These are phyloP conservation scores for Rosa rugosa DNA, from an alignment of 306 rosid species.

Conservation along the genomic window DNA sequence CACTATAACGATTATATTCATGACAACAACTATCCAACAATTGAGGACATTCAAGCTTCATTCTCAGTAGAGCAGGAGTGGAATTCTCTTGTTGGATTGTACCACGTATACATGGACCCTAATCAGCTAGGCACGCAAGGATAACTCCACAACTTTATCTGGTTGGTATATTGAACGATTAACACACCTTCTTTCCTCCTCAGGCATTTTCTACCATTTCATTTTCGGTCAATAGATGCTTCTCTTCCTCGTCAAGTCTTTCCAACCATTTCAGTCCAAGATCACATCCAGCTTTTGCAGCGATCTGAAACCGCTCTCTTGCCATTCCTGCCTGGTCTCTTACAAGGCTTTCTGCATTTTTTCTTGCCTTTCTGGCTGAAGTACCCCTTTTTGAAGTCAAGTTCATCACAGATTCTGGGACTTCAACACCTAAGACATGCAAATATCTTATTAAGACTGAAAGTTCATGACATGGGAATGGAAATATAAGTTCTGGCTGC, in stretches of 20 bases:
- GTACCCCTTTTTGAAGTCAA: constrained; percentile 46
- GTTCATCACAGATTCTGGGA: constrained; percentile 61
- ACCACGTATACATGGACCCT: neutral
- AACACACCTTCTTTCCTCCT: constrained; percentile 4
- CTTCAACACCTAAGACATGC: constrained; percentile 61
- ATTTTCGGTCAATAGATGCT: constrained; percentile 23
- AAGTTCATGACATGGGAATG: neutral
- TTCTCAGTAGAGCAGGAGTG: neutral
- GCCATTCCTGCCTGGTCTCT: constrained; percentile 74
- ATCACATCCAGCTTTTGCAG: constrained; percentile 82
- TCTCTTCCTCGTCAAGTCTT: constrained; percentile 82
- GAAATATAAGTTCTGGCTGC: neutral
- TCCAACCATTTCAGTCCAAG: constrained; percentile 87
- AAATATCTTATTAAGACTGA: neutral
- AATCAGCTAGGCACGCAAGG: neutral
- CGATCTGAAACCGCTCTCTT: constrained; percentile 71
- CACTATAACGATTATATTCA: neutral
- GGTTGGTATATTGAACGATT: neutral
- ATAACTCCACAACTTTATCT: neutral
- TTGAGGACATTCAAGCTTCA: neutral
- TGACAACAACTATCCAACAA: neutral
- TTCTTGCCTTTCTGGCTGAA: constrained; percentile 43
- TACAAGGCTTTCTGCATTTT: constrained; percentile 34
- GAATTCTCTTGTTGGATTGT: neutral
- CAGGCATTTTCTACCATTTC: neutral